Evolutionary conservation across 306 rosid species (phyloP).

Genomic region (Datisca glomerata): DNA sequence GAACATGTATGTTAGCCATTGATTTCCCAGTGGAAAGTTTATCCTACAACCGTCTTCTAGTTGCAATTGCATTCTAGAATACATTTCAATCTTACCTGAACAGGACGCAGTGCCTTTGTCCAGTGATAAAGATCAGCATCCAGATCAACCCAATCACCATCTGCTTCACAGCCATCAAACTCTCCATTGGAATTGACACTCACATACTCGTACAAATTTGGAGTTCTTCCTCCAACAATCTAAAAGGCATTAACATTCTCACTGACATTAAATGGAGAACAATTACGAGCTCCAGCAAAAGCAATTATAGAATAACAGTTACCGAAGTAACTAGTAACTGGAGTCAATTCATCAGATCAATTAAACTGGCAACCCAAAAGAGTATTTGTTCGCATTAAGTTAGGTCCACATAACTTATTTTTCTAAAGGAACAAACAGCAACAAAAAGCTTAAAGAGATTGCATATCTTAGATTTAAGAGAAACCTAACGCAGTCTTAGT

Average conservation of each 20-base stretch:
- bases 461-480: no score
- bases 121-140: conserved; percentile 77
- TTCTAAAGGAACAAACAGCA: no score
- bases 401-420: no score
- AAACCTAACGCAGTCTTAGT: no score
- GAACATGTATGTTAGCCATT: conserved; percentile 9
- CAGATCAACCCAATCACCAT: conserved; percentile 50
- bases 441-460: no score
- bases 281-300: background rate
- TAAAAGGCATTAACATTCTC: conserved; percentile 12
- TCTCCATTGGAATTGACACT: conserved; percentile 9
- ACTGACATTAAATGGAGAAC: background rate
- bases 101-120: conserved; percentile 76
- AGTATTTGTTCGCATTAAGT: no score
- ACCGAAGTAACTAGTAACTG: no score
- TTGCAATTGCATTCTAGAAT: background rate
- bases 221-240: conserved; percentile 67
- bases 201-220: conserved; percentile 31
- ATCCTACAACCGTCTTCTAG: background rate
- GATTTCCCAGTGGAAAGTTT: background rate
- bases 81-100: conserved; percentile 45
- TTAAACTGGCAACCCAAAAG: no score
- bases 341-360: background rate
- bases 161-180: conserved; percentile 19
- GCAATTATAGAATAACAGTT: no score